Percentiles rank a stretch among this genome's conserved stretches.
Conservation (phyloP, 2,329 filamentous ascomycete genomes). For the Nothophaeocryptopus gaeumannii region DNA sequence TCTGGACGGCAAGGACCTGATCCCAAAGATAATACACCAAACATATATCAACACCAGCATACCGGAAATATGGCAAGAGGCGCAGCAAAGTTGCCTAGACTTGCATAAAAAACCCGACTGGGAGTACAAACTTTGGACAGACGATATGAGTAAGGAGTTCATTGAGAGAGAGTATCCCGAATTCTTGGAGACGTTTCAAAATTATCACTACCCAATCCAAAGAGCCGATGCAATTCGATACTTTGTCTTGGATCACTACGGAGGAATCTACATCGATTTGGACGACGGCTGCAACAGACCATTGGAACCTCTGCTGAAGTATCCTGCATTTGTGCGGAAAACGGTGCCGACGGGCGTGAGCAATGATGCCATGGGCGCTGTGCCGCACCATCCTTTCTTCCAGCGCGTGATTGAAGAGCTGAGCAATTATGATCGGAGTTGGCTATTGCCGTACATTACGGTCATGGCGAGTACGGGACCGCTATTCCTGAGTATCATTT, state of each 20-base stretch:
- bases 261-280: constrained; percentile 77
- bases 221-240: constrained; percentile 74
- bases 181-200: constrained; percentile 66
- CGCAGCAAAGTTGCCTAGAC: constrained; percentile 65
- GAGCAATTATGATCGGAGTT: constrained; percentile 65
- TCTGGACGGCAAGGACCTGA: constrained; percentile 53
- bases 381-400: constrained; percentile 73
- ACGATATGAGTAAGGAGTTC: constrained; percentile 66
- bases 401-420: constrained; percentile 65
- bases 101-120: constrained; percentile 59
- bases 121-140: constrained; percentile 81
- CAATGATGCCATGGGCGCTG: constrained; percentile 75
- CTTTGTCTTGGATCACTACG: constrained; percentile 73
- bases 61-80: constrained; percentile 62
- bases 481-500: constrained; percentile 70
- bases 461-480: constrained; percentile 79
- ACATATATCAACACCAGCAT: constrained; percentile 71
- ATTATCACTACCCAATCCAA: constrained; percentile 72
- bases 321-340: constrained; percentile 67
- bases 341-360: constrained; percentile 75
- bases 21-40: constrained; percentile 76
- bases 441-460: constrained; percentile 69
- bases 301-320: constrained; percentile 63
- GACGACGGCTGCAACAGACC: constrained; percentile 68
- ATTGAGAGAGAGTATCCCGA: constrained; percentile 72